A percentile compares a stretch with the other conserved stretches of the same genome.
These are phyloP conservation scores for Ogataea nitratoaversa DNA, from an alignment of 805 yeast species.

Conservation along the genomic window DNA sequence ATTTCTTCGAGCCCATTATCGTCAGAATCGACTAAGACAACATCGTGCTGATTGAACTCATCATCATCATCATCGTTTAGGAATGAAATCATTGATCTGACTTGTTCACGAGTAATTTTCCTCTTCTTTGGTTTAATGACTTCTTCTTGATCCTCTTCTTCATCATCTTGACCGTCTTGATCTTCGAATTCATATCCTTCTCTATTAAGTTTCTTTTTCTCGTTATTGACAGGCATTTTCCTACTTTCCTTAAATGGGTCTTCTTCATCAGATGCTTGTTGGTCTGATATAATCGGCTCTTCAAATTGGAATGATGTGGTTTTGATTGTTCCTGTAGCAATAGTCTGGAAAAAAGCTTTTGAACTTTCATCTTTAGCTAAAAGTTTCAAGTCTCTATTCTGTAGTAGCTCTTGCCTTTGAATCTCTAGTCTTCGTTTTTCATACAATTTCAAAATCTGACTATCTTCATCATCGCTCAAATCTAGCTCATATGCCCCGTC, in stretches of 20 bases:
- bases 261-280: conserved; percentile 21
- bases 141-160: conserved; percentile 19
- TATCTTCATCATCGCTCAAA: conserved; percentile 74
- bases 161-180: conserved; percentile 15
- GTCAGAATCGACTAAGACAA: conserved; percentile 33
- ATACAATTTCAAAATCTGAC: conserved; percentile 38
- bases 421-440: conserved; percentile 37
- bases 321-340: conserved; percentile 36
- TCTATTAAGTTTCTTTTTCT: no score
- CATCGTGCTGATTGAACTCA: conserved; percentile 26
- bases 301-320: conserved; percentile 20
- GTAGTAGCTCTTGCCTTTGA: conserved; percentile 40
- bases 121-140: conserved; percentile 26
- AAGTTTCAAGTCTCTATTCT: conserved; percentile 39
- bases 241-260: conserved; percentile 28
- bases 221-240: conserved; percentile 5
- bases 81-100: conserved; percentile 24
- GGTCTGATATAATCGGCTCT: conserved; percentile 29
- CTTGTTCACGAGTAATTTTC: conserved; percentile 28
- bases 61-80: conserved; percentile 21
- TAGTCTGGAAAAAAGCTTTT: conserved; percentile 63
- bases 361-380: conserved; percentile 52
- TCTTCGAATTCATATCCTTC: no score
- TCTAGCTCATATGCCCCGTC: conserved; percentile 55
- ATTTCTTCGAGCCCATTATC: conserved; percentile 34